Evolutionary conservation across 2,329 filamentous ascomycete species (phyloP).

Genomic region (Colletotrichum lini): DNA sequence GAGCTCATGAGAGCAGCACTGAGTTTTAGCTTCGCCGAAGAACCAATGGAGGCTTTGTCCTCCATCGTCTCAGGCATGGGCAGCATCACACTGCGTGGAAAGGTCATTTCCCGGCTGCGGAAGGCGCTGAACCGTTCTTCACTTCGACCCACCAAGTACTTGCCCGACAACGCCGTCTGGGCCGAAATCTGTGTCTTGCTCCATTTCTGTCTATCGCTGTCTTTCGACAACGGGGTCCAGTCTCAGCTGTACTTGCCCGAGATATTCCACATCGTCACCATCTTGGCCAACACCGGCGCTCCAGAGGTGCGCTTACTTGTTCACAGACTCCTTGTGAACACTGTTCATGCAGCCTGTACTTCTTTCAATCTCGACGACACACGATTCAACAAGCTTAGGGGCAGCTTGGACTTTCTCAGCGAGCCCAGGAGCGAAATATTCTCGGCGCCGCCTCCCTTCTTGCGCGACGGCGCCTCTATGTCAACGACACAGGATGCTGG

Average conservation of each 20-base stretch:
- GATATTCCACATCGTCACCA: constrained; percentile 79
- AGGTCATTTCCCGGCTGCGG: constrained; percentile 74
- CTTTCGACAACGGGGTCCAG: constrained; percentile 78
- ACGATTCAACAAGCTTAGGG: constrained; percentile 68
- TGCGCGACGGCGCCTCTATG: constrained; percentile 68
- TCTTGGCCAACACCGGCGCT: constrained; percentile 77
- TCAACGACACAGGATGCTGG: constrained; percentile 69
- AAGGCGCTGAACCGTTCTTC: constrained; percentile 79
- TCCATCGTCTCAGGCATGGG: constrained; percentile 75
- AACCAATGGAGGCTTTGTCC: constrained; percentile 72
- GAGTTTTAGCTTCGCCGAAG: constrained; percentile 69
- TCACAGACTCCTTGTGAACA: constrained; percentile 76
- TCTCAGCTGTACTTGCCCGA: constrained; percentile 78
- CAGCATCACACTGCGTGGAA: constrained; percentile 76
- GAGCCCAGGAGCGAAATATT: constrained; percentile 73
- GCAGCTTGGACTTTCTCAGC: constrained; percentile 70
- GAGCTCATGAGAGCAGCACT: constrained; percentile 76
- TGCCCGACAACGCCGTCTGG: constrained; percentile 79
- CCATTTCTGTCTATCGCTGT: constrained; percentile 76
- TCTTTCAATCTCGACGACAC: constrained; percentile 75
- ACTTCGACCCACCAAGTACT: constrained; percentile 73
- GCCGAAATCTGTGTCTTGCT: constrained; percentile 77
- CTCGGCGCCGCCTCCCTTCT: constrained; percentile 60
- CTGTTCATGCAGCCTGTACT: constrained; percentile 77
- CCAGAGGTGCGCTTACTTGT: constrained; percentile 71